These are phyloP conservation scores for Taxillus chinensis DNA, from an alignment of 164 flowering plant genomes.

Conservation along the genomic window DNA sequence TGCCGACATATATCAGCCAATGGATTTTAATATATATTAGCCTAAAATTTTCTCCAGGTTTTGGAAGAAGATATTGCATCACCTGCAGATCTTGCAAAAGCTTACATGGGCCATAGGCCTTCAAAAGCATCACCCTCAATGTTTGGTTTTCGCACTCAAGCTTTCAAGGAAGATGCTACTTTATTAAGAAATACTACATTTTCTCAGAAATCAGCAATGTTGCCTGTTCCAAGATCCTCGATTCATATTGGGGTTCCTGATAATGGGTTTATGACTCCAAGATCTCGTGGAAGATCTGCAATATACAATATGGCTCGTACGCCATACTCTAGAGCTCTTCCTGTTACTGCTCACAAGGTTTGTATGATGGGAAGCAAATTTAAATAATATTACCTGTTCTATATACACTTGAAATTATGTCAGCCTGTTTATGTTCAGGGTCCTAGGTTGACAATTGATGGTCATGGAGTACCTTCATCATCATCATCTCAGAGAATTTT, in stretches of 20 bases:
- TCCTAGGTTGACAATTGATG: slow-evolving; percentile 17
- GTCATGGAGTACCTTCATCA: slow-evolving; percentile 29
- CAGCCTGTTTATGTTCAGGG: slow-evolving; percentile 20
- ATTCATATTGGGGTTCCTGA: slow-evolving; percentile 21
- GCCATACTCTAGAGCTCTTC: slow-evolving; percentile 56
- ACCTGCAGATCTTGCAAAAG: slow-evolving; percentile 86
- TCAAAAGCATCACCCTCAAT: slow-evolving; percentile 49
- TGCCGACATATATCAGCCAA: not conserved
- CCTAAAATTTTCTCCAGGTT: slow-evolving; percentile 27
- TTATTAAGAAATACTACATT: slow-evolving; percentile 16
- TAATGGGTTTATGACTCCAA: slow-evolving; percentile 50
- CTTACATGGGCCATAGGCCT: slow-evolving; percentile 74
- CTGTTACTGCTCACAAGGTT: slow-evolving; percentile 38
- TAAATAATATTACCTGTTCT: not conserved
- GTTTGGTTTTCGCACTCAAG: slow-evolving; percentile 33
- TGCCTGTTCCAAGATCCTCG: slow-evolving; percentile 32
- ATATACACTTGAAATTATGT: not conserved
- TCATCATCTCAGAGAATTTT: slow-evolving; percentile 26
- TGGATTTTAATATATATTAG: slow-evolving; percentile 8
- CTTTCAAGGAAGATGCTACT: slow-evolving; percentile 26
- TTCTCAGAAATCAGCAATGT: slow-evolving; percentile 24
- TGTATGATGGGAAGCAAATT: not conserved
- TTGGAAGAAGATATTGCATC: slow-evolving; percentile 55
- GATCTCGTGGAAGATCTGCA: slow-evolving; percentile 78
- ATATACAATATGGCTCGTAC: slow-evolving; percentile 78